These are phyloP conservation scores for Neonectria ditissima DNA, from an alignment of 2,329 filamentous ascomycete species.

Conservation along the genomic window DNA sequence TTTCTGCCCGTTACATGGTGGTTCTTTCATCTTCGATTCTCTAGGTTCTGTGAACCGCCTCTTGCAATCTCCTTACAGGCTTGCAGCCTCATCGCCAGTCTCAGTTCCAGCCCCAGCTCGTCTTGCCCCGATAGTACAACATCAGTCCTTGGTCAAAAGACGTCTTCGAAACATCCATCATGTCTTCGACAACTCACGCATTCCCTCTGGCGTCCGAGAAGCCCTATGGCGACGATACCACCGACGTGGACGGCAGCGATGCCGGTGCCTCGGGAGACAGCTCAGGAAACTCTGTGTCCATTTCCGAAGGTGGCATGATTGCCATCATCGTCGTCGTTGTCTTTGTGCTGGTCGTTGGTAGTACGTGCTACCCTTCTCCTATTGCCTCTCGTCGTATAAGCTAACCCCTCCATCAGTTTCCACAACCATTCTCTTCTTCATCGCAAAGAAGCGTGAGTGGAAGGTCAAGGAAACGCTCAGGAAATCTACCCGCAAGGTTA, in stretches of 20 bases:
- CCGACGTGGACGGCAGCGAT: conserved; percentile 59
- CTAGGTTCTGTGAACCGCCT: conserved; percentile 38
- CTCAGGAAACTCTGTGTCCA: conserved; percentile 65
- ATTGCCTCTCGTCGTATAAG: not conserved
- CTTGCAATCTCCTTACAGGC: conserved; percentile 9
- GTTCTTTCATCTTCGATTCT: conserved; percentile 18
- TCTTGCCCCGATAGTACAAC: conserved; percentile 10
- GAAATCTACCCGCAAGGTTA: conserved; percentile 73
- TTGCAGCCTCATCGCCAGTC: conserved; percentile 11
- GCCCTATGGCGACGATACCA: conserved; percentile 51
- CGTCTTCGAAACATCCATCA: conserved; percentile 39
- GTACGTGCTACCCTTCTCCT: conserved; percentile 59
- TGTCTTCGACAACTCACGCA: conserved; percentile 54
- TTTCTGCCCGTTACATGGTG: conserved; percentile 16
- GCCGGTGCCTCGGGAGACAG: conserved; percentile 75
- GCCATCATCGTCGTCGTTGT: conserved; percentile 81
- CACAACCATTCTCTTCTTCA: conserved; percentile 76
- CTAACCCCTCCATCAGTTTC: conserved; percentile 60
- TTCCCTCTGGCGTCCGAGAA: conserved; percentile 60
- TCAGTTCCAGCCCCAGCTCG: not conserved
- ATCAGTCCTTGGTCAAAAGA: conserved; percentile 1
- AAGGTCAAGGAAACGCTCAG: conserved; percentile 78
- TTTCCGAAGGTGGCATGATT: conserved; percentile 77
- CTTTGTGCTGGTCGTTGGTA: conserved; percentile 74
- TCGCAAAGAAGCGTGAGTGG: conserved; percentile 90